These are phyloP conservation scores for Claviceps digitariae DNA, from an alignment of 2,329 filamentous ascomycete species.

Conservation along the genomic window DNA sequence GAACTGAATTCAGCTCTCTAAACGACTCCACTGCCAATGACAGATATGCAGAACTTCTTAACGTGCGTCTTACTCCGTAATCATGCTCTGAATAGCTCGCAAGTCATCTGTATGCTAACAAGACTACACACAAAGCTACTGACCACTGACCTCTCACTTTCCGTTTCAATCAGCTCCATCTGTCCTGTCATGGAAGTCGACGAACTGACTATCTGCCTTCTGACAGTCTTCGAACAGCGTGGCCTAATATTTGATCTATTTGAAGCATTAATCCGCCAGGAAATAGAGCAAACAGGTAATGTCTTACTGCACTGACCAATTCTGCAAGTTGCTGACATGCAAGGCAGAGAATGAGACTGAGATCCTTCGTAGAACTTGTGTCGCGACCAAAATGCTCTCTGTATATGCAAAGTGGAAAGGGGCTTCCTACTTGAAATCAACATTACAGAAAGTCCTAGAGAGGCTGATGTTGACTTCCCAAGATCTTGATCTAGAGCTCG, in stretches of 20 bases:
- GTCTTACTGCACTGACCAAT: not conserved
- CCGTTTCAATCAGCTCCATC: conserved; percentile 49
- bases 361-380: conserved; percentile 52
- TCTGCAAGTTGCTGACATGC: conserved; percentile 7
- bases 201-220: conserved; percentile 51
- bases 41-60: conserved; percentile 52
- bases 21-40: conserved; percentile 55
- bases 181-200: conserved; percentile 57
- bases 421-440: conserved; percentile 45
- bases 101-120: not conserved
- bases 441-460: conserved; percentile 53
- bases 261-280: conserved; percentile 53
- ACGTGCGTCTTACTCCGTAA: conserved; percentile 23
- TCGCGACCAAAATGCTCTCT: conserved; percentile 60
- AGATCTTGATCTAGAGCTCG: conserved; percentile 54
- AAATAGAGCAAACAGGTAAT: conserved; percentile 50
- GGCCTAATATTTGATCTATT: conserved; percentile 50
- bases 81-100: not conserved
- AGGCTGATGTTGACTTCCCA: conserved; percentile 52
- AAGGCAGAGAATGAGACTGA: conserved; percentile 50
- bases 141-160: conserved; percentile 47
- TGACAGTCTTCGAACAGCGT: conserved; percentile 57
- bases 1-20: conserved; percentile 56
- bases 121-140: conserved; percentile 31
- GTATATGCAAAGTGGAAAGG: conserved; percentile 63